Evolutionary conservation across 2,329 filamentous ascomycete genomes (phyloP), one percentile per base, ranked within the genome.

Genomic region (Ascochyta viciae-villosae): DNA sequence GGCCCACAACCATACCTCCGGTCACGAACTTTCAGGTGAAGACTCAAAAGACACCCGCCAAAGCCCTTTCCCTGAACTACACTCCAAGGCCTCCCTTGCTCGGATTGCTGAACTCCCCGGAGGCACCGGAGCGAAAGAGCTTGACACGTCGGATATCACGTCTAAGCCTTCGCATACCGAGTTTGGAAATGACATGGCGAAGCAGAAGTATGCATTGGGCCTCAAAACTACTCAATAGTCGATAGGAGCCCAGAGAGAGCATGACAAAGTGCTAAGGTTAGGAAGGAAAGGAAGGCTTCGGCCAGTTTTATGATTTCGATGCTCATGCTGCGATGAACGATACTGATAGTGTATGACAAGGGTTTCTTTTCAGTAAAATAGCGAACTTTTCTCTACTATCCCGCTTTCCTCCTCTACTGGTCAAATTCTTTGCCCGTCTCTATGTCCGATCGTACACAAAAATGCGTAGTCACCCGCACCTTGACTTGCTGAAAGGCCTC

Each of bases 91-190:
- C 2, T 53, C 50, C 5, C 35, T 43, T 1, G 37, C 41, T 19
- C 46, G 42, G 4, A 34, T 54, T 12, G 51, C 42, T 1, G 55
- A 58, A 23, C 50, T 58, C 19, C 50, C 50, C 23, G 50, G 24
- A 3, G 55, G 34, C 6, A 27, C 46, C 1, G 54, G n/a, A 3
- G 48, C 43, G 1, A 45, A 38, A 4, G 54, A 57, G 35, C 42
- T 54, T 6, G 55, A 50, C 2, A 42, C 55, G n/a, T 41, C 50
- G 1, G 44, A 54, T 2, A 15, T 16, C 4, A 23, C 39, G 2
- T 29, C 24, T 3, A 39, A 43, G 46, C 10, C 23, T 15, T 10
- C 37, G n/a, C 16, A 47, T 9, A 29, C n/a, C 8, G 26, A n/a
- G 8, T 50, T 51, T 23, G 50, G 19, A 9, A n/a, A 31, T 5